Evolutionary conservation across 108 stramenopile species (phyloP), one percentile per base, ranked within the genome.

Genomic region (Cyclotella atomus): DNA sequence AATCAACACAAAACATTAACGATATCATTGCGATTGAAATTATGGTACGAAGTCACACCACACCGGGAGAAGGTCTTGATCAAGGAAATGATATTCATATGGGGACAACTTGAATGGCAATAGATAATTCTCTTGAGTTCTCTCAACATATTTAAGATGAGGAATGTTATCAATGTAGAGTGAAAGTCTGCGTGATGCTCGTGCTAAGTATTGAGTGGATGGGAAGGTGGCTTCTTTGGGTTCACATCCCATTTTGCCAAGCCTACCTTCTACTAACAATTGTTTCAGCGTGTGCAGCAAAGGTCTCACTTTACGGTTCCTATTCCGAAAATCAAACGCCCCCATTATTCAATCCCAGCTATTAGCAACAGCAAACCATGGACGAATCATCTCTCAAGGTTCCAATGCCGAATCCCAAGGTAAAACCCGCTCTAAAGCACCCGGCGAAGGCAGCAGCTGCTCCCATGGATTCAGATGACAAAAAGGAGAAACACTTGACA

Each of bases 401-500:
- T 8, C 35, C 52, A 50, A 55, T 35, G n/a, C 67, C 67, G 1
- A 36, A 12, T 2, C 33, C 45, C 52, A 16, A 32, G 17, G 67
- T 68, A 23, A 68, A 68, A 27, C 67, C 67, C 0, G 46, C 47
- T 1, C 24, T 68, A 17, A 68, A 68, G 24, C 67, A 55, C 38
- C 64, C 36, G 20, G 10, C 36, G 1, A 53, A 7, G 28, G 27
- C 29, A 21, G 25, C 27, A 24, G n/a, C 1, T 33, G 20, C 27
- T 10, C 17, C 57, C n/a, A n/a, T 12, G 21, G 14, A 21, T 23
- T n/a, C 64, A 25, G 27, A 1, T 1, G 49, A 45, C 33, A 79
- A 81, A 19, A 57, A 70, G 24, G 76, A 81, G 17, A 79, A 74
- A 46, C 75, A 72, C 15, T 64, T 95, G 25, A 88, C 76, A 41